A percentile compares a stretch with the other conserved stretches of the same genome.
These are phyloP conservation scores for Mycosphaerelloides madeirae DNA, from an alignment of 2,329 filamentous ascomycete species.

Conservation along the genomic window DNA sequence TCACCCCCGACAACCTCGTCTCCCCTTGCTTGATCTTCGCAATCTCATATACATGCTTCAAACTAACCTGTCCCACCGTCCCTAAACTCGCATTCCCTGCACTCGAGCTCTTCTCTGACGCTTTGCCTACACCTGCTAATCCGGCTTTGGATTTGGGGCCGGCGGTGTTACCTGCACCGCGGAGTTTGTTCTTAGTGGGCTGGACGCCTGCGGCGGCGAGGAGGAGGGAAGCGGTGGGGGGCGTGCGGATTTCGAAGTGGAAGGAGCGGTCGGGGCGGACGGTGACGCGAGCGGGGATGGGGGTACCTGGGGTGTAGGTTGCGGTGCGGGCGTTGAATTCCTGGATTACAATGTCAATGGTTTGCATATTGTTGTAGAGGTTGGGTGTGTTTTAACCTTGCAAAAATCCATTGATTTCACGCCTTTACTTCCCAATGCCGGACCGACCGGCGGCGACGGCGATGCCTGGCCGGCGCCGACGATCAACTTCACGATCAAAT, in stretches of 20 bases:
- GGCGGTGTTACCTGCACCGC: conserved; percentile 59
- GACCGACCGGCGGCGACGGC: conserved; percentile 92
- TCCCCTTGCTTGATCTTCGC: conserved; percentile 79
- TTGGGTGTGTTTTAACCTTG: conserved; percentile 60
- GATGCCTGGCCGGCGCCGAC: conserved; percentile 93
- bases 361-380: conserved; percentile 1
- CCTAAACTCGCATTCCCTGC: conserved; percentile 64
- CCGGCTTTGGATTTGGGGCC: conserved; percentile 39
- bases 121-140: conserved; percentile 36
- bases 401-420: conserved; percentile 99
- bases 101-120: conserved; percentile 22
- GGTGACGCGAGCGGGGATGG: conserved; percentile 83
- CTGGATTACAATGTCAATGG: conserved; percentile 8
- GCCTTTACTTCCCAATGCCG: conserved; percentile 92
- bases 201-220: conserved; percentile 76
- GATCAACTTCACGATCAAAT: conserved; percentile 93
- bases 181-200: conserved; percentile 68
- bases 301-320: conserved; percentile 75
- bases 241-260: conserved; percentile 82
- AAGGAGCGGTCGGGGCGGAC: conserved; percentile 92
- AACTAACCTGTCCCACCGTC: conserved; percentile 73
- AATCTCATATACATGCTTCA: conserved; percentile 98
- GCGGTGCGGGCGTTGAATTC: conserved; percentile 53
- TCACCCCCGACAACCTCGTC: conserved; percentile 59
- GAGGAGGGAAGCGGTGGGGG: conserved; percentile 86